phyloP scores from a whole-genome alignment of 1,284 basidiomycete species.

The Waitea zeae region DNA sequence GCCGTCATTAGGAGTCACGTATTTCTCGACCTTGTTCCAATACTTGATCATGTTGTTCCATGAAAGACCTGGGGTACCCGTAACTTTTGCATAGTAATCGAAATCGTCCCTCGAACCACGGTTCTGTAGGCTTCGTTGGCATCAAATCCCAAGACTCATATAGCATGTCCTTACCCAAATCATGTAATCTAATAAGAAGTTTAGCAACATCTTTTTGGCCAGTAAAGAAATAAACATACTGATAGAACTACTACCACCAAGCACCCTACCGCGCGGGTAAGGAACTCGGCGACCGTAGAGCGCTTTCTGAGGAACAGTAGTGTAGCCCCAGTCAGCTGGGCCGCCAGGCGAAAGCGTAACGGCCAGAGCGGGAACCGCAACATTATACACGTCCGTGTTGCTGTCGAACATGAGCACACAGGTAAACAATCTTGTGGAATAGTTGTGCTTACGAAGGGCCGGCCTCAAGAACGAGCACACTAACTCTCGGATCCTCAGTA shows the following conservation, averaged over 20 bases:
- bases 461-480: slow-evolving; percentile 13
- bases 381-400: background rate
- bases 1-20: no score
- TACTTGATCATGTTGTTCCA: no score
- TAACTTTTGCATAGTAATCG: slow-evolving; percentile 17
- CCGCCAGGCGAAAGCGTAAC: background rate
- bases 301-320: slow-evolving; percentile 15
- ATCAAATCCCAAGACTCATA: no score
- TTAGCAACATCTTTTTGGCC: no score
- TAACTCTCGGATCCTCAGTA: slow-evolving; percentile 8
- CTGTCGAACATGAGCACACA: background rate
- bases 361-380: slow-evolving; percentile 6
- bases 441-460: slow-evolving; percentile 6
- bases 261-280: slow-evolving; percentile 16
- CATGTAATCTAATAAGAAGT: no score
- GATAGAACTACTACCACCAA: slow-evolving; percentile 20
- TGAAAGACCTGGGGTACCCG: slow-evolving; percentile 21
- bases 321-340: slow-evolving; percentile 16
- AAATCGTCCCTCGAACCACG: slow-evolving; percentile 23
- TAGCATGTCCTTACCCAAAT: no score
- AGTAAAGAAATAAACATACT: no score
- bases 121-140: no score
- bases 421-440: no score
- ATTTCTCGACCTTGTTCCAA: no score
- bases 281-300: slow-evolving; percentile 12